These are phyloP conservation scores for Suillus discolor DNA, from an alignment of 768 basidiomycete genomes.

Conservation along the genomic window DNA sequence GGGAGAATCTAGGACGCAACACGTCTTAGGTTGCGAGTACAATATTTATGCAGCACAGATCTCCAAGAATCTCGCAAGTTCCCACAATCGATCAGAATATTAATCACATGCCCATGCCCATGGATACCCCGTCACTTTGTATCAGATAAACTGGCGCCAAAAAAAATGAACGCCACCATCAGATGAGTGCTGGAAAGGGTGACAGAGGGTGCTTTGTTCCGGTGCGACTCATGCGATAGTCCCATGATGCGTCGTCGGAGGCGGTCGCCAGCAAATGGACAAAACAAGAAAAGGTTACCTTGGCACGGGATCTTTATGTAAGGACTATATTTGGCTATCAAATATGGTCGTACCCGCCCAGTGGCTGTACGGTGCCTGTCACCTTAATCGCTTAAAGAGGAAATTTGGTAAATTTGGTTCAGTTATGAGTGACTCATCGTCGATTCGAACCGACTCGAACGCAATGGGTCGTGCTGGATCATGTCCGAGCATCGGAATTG, in stretches of 20 bases:
- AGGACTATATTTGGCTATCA: constrained; percentile 3
- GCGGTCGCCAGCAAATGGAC: constrained; percentile 6
- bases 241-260: constrained; percentile 6
- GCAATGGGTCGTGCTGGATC: constrained; percentile 2
- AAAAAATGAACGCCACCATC: neutral
- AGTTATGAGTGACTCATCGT: constrained; percentile 10
- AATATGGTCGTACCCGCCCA: neutral
- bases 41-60: constrained; percentile 6
- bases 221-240: neutral
- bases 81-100: neutral
- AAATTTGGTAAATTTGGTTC: constrained; percentile 27
- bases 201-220: neutral
- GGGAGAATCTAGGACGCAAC: neutral
- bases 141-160: neutral
- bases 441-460: constrained; percentile 9
- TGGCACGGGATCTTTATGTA: neutral
- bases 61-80: constrained; percentile 1
- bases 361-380: constrained; percentile 32
- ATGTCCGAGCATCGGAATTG: constrained; percentile 2
- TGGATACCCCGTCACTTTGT: neutral
- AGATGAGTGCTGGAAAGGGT: neutral
- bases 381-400: constrained; percentile 32
- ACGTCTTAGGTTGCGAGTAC: neutral
- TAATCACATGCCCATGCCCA: neutral
- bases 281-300: neutral